These are phyloP conservation scores for Byssochlamys sp. DNA, from an alignment of 2,329 filamentous ascomycete genomes.

Conservation along the genomic window DNA sequence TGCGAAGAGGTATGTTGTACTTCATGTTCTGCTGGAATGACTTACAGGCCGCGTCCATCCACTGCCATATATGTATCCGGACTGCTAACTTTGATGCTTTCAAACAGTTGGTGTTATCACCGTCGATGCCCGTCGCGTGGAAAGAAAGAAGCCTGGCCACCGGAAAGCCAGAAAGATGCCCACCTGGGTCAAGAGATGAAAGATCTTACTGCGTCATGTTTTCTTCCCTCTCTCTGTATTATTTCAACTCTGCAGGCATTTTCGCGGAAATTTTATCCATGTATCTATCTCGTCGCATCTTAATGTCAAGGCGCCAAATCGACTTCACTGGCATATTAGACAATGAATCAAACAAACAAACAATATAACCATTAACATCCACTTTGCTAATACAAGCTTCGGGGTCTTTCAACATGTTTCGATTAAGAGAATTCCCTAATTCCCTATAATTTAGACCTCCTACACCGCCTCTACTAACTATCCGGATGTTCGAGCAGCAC, in stretches of 20 bases:
- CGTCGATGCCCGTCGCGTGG: constrained; percentile 80
- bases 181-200: constrained; percentile 81
- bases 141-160: constrained; percentile 95
- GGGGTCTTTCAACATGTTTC: too few species aligned
- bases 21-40: not conserved
- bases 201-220: not conserved
- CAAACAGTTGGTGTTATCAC: constrained; percentile 77
- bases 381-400: not conserved
- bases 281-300: constrained; percentile 8
- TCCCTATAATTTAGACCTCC: not conserved
- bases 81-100: constrained; percentile 13
- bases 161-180: constrained; percentile 97
- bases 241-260: constrained; percentile 10
- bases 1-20: constrained; percentile 69
- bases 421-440: too few species aligned
- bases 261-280: constrained; percentile 11
- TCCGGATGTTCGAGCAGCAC: not conserved
- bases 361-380: not conserved
- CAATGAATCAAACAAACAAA: not conserved
- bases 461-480: not conserved
- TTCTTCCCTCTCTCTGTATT: constrained; percentile 10
- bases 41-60: not conserved
- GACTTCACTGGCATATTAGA: not conserved
- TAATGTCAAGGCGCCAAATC: constrained; percentile 2
- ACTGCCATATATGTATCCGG: not conserved